Evolutionary conservation across 352 stramenopile species (phyloP), one percentile per base, ranked within the genome.

Genomic region (Globisporangium nodosum): DNA sequence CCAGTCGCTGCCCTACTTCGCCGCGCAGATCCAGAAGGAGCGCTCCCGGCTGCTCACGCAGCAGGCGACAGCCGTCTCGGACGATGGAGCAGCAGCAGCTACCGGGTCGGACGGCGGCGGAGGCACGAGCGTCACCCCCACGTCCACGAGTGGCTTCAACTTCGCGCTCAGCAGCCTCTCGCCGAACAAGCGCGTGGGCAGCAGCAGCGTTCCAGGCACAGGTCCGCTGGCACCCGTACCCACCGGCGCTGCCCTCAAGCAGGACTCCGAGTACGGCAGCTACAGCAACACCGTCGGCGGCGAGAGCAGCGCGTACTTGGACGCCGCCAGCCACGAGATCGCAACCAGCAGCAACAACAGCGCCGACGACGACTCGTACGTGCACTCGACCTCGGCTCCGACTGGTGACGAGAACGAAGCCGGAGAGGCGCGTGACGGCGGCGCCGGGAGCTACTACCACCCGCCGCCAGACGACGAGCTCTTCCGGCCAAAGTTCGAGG

Each of bases 1-100:
- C 58, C 78, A 88, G 56, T 81, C 75, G 49, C 71, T 92, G 58
- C 79, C 81, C 39, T 78, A 88, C 63, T 92, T 92, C 55, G 81
- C 88, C 56, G 69, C 51, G 56, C 77, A 92, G 69, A 92, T 92
- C 61, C 65, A 86, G 52, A 83, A 81, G 57, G 81, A 89, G 55
- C 78, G 81, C 21, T 56, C 66, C 39, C 77, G 81, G 49, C 70
- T 91, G 18, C 57, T 88, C 27, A 53, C 75, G 21, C 21, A 24
- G 0, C 77, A 87, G 62, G 76, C 43, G 18, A 8, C 43, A 3
- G 73, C 37, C 12, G 3, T 18, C 46, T 39, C 18, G 18, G 43
- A 27, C 18, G 8, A 49, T 6, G 43, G 5, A 30, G n/a, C 43
- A 21, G n/a, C 43, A 30, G 43, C 37, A 40, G 11, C 35, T 8